Evolutionary conservation across 352 stramenopile species (phyloP), one percentile per base, ranked within the genome.

Genomic region (Phytophthora ohioensis): DNA sequence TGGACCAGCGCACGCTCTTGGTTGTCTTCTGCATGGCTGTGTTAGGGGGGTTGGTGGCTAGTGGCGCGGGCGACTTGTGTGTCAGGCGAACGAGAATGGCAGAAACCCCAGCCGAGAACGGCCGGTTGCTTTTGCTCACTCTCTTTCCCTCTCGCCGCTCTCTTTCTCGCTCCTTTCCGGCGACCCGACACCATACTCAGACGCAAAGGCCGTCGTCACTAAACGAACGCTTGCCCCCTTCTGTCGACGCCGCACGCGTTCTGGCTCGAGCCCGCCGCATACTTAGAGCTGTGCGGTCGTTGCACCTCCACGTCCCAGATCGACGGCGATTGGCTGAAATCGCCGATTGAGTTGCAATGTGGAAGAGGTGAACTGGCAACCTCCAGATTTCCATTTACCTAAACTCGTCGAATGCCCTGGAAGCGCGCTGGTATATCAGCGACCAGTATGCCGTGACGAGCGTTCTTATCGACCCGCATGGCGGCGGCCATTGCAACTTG

Each of bases 1-100:
- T 88, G 34, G 80, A 88, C 78, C 78, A 90, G 13, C 78, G 73
- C 36, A 90, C 82, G 46, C 73, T 64, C 69, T 90, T 90, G 55
- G 27, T 41, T 32, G 69, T 38, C 48, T 63, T 66, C 53, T 46
- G 39, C 11, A 7, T 10, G 38, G 11, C 4, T 43, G 57, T 72
- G 51, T 34, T 27, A 41, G 51, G 38, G 34, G 45, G 48, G 8
- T 27, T 27, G 27, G 34, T 38, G 21, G 35, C 27, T 36, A 9
- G 54, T n/a, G 39, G 35, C 39, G 32, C 31, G 41, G 43, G 31
- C 2, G 31, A 17, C 34, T 46, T 27, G 17, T 21, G 21, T 8
- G 39, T 9, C 30, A 38, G 17, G 42, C 42, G 43, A 57, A 15
- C 52, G 51, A 65, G 45, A 73, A 56, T 73, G 58, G 46, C 51